A percentile compares a stretch with the other conserved stretches of the same genome.
phyloP scores from a whole-genome alignment of 2,329 filamentous ascomycete genomes.

The Didymella arachidicola region DNA sequence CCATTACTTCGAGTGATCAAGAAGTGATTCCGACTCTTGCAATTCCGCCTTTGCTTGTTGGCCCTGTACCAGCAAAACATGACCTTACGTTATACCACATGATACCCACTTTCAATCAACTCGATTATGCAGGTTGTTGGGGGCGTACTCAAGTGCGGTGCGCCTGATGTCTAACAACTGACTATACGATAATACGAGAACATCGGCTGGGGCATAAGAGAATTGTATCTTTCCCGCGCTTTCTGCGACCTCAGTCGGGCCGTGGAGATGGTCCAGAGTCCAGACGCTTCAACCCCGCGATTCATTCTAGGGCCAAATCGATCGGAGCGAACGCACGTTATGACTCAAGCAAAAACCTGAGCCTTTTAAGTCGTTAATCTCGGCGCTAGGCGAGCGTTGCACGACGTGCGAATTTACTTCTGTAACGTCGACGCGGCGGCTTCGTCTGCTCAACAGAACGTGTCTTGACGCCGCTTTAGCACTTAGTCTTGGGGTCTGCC shows the following conservation, averaged over 20 bases:
- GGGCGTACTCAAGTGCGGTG: not conserved
- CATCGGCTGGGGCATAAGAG: not conserved
- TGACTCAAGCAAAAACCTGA: not conserved
- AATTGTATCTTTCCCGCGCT: not conserved
- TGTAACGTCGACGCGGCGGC: slow-evolving; percentile 6
- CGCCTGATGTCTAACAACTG: slow-evolving; percentile 1
- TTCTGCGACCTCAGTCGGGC: slow-evolving; percentile 1
- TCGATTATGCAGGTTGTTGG: not conserved
- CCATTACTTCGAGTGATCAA: slow-evolving; percentile 57
- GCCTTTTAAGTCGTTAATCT: slow-evolving; percentile 6
- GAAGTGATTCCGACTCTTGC: slow-evolving; percentile 45
- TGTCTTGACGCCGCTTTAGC: slow-evolving; percentile 6
- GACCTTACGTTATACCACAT: slow-evolving; percentile 1
- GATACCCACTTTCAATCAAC: slow-evolving; percentile 14
- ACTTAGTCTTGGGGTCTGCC: not conserved
- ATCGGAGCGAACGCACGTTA: not conserved
- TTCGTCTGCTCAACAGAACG: slow-evolving; percentile 14
- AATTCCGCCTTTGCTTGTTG: not conserved
- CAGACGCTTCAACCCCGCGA: slow-evolving; percentile 1
- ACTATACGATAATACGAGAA: slow-evolving; percentile 10
- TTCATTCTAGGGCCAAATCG: not conserved
- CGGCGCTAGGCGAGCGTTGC: slow-evolving; percentile 7
- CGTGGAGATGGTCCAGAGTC: not conserved
- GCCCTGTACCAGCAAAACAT: not conserved
- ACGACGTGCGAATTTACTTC: slow-evolving; percentile 8